Conservation (phyloP, 768 basidiomycete genomes). For the Coprinopsis cinerea region DNA sequence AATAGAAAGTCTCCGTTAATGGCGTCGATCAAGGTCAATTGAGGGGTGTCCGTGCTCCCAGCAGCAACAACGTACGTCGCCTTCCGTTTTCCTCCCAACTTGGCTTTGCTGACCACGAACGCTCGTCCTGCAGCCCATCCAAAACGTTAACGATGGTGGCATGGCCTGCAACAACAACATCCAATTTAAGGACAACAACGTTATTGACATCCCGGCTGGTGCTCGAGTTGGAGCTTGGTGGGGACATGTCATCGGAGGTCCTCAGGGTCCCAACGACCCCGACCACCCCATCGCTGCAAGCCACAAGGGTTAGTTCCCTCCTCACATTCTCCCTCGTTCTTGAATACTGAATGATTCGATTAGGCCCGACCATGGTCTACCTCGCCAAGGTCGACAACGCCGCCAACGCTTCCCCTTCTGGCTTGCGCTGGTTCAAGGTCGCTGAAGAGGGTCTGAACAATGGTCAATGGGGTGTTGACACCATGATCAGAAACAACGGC, state of each 20-base stretch:
- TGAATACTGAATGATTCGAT: neutral
- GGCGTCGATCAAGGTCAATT: conserved; percentile 41
- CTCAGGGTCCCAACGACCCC: conserved; percentile 12
- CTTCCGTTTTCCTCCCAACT: neutral
- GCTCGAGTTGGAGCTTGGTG: conserved; percentile 19
- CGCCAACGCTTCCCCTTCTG: conserved; percentile 1
- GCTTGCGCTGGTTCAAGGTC: conserved; percentile 12
- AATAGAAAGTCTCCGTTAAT: conserved; percentile 31
- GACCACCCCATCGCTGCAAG: conserved; percentile 13
- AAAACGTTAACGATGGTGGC: conserved; percentile 18
- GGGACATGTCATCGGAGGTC: conserved; percentile 14
- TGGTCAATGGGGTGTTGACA: conserved; percentile 10
- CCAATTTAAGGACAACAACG: conserved; percentile 34
- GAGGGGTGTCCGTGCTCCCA: conserved; percentile 39
- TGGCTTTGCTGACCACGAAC: too few species aligned
- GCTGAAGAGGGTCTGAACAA: conserved; percentile 8
- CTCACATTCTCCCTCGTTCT: neutral
- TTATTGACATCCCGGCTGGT: conserved; percentile 45
- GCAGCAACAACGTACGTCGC: conserved; percentile 26
- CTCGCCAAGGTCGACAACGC: conserved; percentile 13
- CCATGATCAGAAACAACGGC: conserved; percentile 8
- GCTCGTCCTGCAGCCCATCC: conserved; percentile 2
- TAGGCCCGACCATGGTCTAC: conserved; percentile 13
- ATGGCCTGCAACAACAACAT: conserved; percentile 51
- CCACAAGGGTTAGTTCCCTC: conserved; percentile 11